Conservation (phyloP, 768 basidiomycete species). For the Xerocomellus amylosporus region DNA sequence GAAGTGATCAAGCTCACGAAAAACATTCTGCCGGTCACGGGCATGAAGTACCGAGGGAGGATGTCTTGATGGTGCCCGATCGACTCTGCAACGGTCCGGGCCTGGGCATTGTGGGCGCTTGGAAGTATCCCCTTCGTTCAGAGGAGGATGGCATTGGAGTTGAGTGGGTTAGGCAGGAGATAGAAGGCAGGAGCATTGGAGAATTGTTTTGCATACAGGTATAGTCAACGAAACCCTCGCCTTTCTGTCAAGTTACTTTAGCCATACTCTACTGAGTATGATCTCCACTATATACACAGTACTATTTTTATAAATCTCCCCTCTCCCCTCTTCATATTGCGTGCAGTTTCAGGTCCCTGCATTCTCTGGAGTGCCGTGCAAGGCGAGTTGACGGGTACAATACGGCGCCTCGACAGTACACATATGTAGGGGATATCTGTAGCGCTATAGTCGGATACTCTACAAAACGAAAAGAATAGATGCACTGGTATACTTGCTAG, state of each 20-base stretch:
- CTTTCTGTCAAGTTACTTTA: background rate
- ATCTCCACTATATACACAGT: background rate
- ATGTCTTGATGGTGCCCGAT: slow-evolving; percentile 26
- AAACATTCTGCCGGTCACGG: slow-evolving; percentile 24
- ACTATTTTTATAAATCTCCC: background rate
- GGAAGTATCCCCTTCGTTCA: slow-evolving; percentile 17
- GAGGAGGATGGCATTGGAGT: slow-evolving; percentile 14
- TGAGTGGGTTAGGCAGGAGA: slow-evolving; percentile 24
- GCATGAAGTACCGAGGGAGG: slow-evolving; percentile 19
- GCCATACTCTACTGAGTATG: background rate
- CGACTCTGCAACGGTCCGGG: slow-evolving; percentile 27
- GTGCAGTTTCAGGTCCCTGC: too few relatives aligned
- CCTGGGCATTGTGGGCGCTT: slow-evolving; percentile 22
- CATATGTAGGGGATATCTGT: background rate
- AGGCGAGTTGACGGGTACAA: too few relatives aligned
- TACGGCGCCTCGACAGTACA: background rate
- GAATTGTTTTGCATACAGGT: background rate
- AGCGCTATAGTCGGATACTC: background rate
- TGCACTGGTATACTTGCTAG: slow-evolving; percentile 20
- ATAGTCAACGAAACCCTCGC: background rate
- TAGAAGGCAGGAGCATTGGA: background rate
- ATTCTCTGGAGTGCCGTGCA: background rate
- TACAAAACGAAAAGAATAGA: slow-evolving; percentile 24
- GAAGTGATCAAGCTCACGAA: slow-evolving; percentile 43
- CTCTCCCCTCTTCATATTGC: too few relatives aligned